A percentile compares a stretch with the other conserved stretches of the same genome.
phyloP scores from a whole-genome alignment of 2,329 filamentous ascomycete genomes.

The Emericellopsis cladophorae region DNA sequence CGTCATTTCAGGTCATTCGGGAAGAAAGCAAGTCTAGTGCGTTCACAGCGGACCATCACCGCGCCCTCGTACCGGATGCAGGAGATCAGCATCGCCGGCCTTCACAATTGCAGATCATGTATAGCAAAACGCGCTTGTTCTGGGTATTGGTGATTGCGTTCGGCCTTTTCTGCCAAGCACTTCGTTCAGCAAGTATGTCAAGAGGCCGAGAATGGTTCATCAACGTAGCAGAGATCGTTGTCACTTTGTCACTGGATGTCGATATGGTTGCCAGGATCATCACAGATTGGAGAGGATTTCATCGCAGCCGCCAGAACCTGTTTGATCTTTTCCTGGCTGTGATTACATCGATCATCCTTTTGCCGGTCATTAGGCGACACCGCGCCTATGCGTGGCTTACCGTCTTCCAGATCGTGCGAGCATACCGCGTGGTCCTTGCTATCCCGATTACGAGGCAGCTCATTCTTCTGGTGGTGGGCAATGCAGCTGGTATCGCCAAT shows the following conservation, averaged over 20 bases:
- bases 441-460: conserved; percentile 78
- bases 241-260: conserved; percentile 67
- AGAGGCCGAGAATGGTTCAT: conserved; percentile 50
- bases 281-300: conserved; percentile 72
- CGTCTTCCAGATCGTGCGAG: conserved; percentile 82
- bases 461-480: conserved; percentile 79
- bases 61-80: not conserved
- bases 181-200: conserved; percentile 67
- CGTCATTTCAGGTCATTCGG: conserved; percentile 94
- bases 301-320: conserved; percentile 59
- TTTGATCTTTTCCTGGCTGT: conserved; percentile 72
- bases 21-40: conserved; percentile 93
- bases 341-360: conserved; percentile 71
- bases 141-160: conserved; percentile 76
- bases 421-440: conserved; percentile 83
- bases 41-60: conserved; percentile 60
- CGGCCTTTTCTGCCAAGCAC: conserved; percentile 66
- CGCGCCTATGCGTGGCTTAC: conserved; percentile 80
- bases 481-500: conserved; percentile 84
- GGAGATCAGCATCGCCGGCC: conserved; percentile 22
- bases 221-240: conserved; percentile 55
- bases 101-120: conserved; percentile 53
- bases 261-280: conserved; percentile 74
- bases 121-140: conserved; percentile 59
- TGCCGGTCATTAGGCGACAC: conserved; percentile 65